Evolutionary conservation across 805 yeast genomes (phyloP), one percentile per base, ranked within the genome.

Genomic region (Barnettozyma californica): DNA sequence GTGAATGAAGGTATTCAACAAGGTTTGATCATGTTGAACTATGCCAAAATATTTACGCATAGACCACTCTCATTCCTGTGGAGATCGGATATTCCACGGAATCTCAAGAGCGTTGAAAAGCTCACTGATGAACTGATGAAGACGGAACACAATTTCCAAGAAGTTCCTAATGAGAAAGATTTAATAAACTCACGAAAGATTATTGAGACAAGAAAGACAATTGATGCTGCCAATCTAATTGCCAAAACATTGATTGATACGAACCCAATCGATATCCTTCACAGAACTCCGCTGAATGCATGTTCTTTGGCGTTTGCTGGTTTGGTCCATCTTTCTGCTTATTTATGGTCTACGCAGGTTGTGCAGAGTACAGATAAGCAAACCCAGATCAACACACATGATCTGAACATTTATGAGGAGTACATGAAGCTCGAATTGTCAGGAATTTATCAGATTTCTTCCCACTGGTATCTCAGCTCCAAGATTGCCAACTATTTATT

Each of bases 1-100:
- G 76, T 77, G 11, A 77, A 77, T 55, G 80, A 77, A 48, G 82
- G 81, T 26, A 73, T 76, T 3, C 79, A 75, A 46, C 81, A 77
- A 53, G 69, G 80, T 1, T 65, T 73, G 9, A 64, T 76, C 47
- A 59, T 77, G 59, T 64, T 72, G 45, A 73, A 73, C 49, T 77
- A 77, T 59, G 80, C 81, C 1, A 75, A 73, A 52, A 75, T 77
- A n/a, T 77, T 76, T 53, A 74, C 77, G 4, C 80, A 77, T 58
- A 59, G 81, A 48, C 82, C 81, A 2, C 68, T 77, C 48, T 76
- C 81, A 9, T 75, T 69, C 56, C 61, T 76, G 4, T 77, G 80
- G 80, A 70, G 76, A 56, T 69, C 75, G 1, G 76, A 72, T 52
- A 62, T 70, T 18, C 73, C 78, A 5, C 68, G 66, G 47, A 68